Evolutionary conservation across 345 rosid species (phyloP), one percentile per base, ranked within the genome.

Genomic region (Angophora floribunda): DNA sequence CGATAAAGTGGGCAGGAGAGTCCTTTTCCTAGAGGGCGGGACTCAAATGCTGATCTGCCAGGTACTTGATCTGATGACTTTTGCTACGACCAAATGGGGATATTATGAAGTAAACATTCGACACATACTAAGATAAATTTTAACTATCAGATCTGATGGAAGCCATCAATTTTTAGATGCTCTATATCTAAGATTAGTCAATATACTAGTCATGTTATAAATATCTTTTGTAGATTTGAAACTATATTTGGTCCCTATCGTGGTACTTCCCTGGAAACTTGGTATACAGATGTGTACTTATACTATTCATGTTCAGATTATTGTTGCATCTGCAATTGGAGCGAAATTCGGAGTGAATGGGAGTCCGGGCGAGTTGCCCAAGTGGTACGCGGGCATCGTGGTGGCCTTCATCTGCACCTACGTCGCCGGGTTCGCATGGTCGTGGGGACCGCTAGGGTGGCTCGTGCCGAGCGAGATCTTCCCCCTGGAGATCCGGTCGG

Each of bases 401-500:
- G 98, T 97, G 84, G 85, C 95, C 13, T 95, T 97, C 93, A 95
- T 96, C 47, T 97, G 99, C 90, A 85, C 91, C 36, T 95, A 95
- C 84, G 98, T 96, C 7, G 79, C 96, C 0, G 99, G 96, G 12
- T 97, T 96, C 41, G 98, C 98, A 4, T 96, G 99, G 98, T 97
- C 99, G 1, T 97, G 99, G 99, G 99, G 99, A 4, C 99, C 99
- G 16, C 94, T 97, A 0, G 98, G 97, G 6, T 97, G 99, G 99
- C 59, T 97, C 53, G 98, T 97, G 2, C 99, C 99, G 0, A 95
- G 98, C 88, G 99, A 97, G 91, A 97, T 96, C 47, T 97, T 95
- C 89, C 99, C 99, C 16, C 85, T 95, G 28, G 99, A 95, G 88
- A 97, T 96, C 70, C 90, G 99, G 36, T 95, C 99, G 1, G 98